Percentiles rank a stretch among this genome's conserved stretches.
Conservation (phyloP, 345 rosid genomes). For the Pistacia atlantica region DNA sequence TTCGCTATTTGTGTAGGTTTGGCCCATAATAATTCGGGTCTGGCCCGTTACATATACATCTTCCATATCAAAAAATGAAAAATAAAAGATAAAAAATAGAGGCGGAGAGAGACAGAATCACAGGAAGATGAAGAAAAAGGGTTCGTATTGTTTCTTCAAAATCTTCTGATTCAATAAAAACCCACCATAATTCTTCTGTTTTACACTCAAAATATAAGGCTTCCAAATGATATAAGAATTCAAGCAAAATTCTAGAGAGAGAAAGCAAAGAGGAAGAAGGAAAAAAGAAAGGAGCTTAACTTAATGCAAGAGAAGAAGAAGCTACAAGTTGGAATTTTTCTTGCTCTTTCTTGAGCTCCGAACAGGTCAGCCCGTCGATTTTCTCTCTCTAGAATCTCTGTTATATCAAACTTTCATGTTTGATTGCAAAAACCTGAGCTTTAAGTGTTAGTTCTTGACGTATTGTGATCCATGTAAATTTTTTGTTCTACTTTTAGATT, state of each 20-base stretch:
- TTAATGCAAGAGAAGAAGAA: constrained; percentile 4
- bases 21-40: neutral
- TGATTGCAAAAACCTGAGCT: neutral
- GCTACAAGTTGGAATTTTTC: constrained; percentile 13
- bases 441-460: constrained; percentile 7
- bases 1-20: neutral
- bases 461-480: constrained; percentile 21
- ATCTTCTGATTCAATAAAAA: constrained; percentile 1
- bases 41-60: too few species aligned
- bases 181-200: neutral
- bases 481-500: constrained; percentile 7
- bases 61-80: too few species aligned
- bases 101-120: neutral
- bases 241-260: constrained; percentile 9
- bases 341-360: constrained; percentile 23
- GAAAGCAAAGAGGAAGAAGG: neutral
- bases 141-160: neutral
- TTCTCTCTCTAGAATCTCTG: constrained; percentile 23
- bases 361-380: constrained; percentile 34
- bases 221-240: constrained; percentile 1
- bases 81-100: neutral
- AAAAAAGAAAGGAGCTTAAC: neutral
- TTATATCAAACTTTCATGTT: constrained; percentile 6
- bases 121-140: neutral
- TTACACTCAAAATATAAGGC: too few species aligned